These are phyloP conservation scores for Penicillium maclennaniae DNA, from an alignment of 495 filamentous ascomycete genomes.

Conservation along the genomic window DNA sequence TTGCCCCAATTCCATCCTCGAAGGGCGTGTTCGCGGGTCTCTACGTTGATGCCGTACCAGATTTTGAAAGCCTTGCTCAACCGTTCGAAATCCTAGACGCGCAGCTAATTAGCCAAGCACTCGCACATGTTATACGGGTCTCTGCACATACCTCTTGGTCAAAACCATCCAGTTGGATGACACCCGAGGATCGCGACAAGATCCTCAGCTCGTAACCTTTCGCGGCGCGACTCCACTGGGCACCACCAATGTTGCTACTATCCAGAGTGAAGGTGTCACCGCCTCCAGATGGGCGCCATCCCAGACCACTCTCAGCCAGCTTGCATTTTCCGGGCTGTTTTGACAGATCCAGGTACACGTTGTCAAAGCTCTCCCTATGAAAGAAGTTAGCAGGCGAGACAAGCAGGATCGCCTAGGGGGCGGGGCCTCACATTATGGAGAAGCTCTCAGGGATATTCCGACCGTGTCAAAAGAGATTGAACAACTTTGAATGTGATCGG, in stretches of 20 bases:
- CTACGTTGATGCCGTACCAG: conserved; percentile 91
- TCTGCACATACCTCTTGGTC: conserved; percentile 68
- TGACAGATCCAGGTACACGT: conserved; percentile 91
- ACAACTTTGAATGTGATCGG: neutral
- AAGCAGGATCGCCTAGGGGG: conserved; percentile 1
- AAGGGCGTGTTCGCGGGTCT: conserved; percentile 87
- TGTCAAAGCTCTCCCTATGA: conserved; percentile 85
- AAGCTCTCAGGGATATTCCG: conserved; percentile 11
- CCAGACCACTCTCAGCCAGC: conserved; percentile 86
- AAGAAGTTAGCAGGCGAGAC: conserved; percentile 22
- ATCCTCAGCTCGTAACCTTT: conserved; percentile 93
- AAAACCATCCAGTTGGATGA: conserved; percentile 95
- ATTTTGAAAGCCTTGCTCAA: conserved; percentile 87
- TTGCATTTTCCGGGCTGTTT: conserved; percentile 86
- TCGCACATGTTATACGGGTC: neutral
- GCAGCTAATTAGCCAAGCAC: neutral
- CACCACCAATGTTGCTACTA: conserved; percentile 69
- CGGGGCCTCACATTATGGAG: conserved; percentile 41
- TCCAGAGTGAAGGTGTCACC: conserved; percentile 92
- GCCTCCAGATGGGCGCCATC: conserved; percentile 85
- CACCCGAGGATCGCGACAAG: conserved; percentile 71
- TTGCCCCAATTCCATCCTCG: conserved; percentile 99
- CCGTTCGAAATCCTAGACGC: conserved; percentile 76
- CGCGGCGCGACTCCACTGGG: conserved; percentile 93
- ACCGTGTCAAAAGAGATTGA: neutral